A percentile compares a stretch with the other conserved stretches of the same genome.
Evolutionary conservation across 139 green algal species (phyloP).

Genomic region (Bryopsis sp.): DNA sequence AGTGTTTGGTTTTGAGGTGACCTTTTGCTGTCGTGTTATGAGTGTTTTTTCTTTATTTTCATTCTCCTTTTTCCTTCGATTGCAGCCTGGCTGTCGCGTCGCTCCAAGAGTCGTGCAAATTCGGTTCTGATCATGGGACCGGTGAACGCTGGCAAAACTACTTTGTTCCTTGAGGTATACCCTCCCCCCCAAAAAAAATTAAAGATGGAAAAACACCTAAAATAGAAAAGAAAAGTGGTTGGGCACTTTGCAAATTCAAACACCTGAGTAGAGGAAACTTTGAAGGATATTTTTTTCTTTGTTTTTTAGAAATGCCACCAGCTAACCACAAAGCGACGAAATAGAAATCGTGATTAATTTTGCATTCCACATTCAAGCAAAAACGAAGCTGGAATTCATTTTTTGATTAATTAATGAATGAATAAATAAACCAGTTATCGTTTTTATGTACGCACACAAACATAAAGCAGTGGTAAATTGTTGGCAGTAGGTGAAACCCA

Average conservation of each 20-base stretch:
- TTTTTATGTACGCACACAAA: neutral
- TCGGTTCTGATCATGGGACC: conserved; percentile 46
- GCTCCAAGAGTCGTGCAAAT: too few relatives aligned
- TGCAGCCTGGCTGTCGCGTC: too few relatives aligned
- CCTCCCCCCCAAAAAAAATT: neutral
- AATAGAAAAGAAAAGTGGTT: too few relatives aligned
- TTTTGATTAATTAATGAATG: neutral
- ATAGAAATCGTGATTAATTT: neutral
- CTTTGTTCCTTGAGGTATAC: conserved; percentile 34
- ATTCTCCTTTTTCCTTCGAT: too few relatives aligned
- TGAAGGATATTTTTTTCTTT: neutral
- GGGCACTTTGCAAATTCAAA: neutral
- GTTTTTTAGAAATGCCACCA: neutral
- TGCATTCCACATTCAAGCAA: neutral
- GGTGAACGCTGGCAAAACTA: conserved; percentile 44
- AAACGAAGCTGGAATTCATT: neutral
- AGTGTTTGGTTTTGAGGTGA: too few relatives aligned
- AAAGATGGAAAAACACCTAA: neutral
- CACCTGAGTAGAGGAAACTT: neutral
- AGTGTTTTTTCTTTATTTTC: too few relatives aligned
- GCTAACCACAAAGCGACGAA: neutral
- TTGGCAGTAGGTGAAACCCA: neutral
- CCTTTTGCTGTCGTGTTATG: too few relatives aligned
- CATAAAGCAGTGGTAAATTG: too few relatives aligned
- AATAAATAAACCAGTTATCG: neutral